These are phyloP conservation scores for Achaetomium macrosporum DNA, from an alignment of 2,329 filamentous ascomycete genomes.

Conservation along the genomic window DNA sequence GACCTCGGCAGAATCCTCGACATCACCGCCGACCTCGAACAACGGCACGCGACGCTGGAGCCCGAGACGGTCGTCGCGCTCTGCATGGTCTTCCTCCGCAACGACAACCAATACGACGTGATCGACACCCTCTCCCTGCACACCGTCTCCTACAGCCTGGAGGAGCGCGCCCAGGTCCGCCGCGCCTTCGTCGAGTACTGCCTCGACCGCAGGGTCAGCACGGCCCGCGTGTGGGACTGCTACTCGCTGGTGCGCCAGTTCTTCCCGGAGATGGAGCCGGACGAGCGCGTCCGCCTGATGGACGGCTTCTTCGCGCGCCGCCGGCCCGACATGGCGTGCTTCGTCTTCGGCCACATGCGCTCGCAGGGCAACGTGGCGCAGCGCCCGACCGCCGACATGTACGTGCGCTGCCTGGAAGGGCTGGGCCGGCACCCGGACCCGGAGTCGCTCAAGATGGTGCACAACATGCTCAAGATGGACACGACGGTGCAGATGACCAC, in stretches of 20 bases:
- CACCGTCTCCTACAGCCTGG: conserved; percentile 61
- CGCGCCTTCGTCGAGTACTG: conserved; percentile 63
- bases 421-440: conserved; percentile 56
- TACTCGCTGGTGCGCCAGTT: conserved; percentile 62
- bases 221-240: conserved; percentile 57
- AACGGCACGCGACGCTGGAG: conserved; percentile 62
- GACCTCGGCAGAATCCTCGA: conserved; percentile 65
- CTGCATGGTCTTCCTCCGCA: conserved; percentile 66
- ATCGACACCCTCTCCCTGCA: conserved; percentile 77
- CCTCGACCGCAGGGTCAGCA: conserved; percentile 55
- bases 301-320: conserved; percentile 70
- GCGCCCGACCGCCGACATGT: conserved; percentile 67
- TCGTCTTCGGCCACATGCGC: conserved; percentile 94
- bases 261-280: conserved; percentile 60
- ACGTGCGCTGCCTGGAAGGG: conserved; percentile 71
- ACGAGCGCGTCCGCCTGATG: conserved; percentile 68
- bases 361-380: conserved; percentile 57
- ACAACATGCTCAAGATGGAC: conserved; percentile 95
- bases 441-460: conserved; percentile 66
- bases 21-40: conserved; percentile 67
- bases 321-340: conserved; percentile 75
- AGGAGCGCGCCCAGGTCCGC: conserved; percentile 62
- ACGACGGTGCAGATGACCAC: conserved; percentile 72
- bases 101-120: conserved; percentile 71
- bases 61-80: conserved; percentile 69